phyloP scores from a whole-genome alignment of 257 asterid genomes.

The Nicotiana tomentosiformis region DNA sequence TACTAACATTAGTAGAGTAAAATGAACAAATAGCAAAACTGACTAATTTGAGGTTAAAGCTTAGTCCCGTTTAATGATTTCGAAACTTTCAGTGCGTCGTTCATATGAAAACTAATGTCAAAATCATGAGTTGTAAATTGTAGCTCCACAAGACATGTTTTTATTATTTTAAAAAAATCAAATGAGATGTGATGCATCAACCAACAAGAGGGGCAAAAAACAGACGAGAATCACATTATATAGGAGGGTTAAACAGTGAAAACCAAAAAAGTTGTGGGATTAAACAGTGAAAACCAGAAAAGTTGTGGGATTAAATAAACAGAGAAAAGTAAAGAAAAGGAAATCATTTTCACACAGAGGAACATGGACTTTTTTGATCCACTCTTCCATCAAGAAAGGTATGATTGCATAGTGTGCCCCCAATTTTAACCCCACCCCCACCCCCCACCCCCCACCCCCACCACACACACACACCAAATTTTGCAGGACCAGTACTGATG shows the following conservation, averaged over 20 bases:
- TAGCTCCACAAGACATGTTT: not conserved
- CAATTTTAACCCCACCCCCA: not conserved
- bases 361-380: not conserved
- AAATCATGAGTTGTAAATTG: not conserved
- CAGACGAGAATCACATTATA: not conserved
- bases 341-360: not conserved
- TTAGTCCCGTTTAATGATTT: not conserved
- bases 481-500: slow-evolving; percentile 4
- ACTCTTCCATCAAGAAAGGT: not conserved
- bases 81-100: not conserved
- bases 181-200: not conserved
- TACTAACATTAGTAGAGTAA: not conserved
- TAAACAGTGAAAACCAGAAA: not conserved
- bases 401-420: not conserved
- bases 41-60: not conserved
- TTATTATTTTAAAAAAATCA: not conserved
- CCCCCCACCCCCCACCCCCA: no score
- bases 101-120: not conserved
- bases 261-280: not conserved
- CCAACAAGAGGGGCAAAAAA: not conserved
- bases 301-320: not conserved
- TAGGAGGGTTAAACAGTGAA: not conserved
- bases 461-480: no score
- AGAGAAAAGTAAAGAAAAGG: not conserved
- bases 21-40: not conserved